Conservation (phyloP, 1,284 basidiomycete species). For the Entoloma clypeatum region DNA sequence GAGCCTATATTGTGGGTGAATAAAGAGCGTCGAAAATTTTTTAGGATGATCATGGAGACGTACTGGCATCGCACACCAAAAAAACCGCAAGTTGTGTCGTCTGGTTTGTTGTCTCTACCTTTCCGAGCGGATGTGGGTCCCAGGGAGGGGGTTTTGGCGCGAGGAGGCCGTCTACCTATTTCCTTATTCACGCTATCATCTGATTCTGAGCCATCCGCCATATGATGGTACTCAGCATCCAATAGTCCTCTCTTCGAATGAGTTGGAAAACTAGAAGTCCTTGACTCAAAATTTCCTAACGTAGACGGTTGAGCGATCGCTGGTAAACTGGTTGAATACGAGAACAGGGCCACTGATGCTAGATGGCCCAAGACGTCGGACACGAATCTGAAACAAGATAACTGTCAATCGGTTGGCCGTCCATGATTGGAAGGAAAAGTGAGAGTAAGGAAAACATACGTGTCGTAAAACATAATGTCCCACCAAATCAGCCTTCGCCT, state of each 20-base stretch:
- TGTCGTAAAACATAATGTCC: slow-evolving; percentile 69
- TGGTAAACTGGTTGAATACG: slow-evolving; percentile 47
- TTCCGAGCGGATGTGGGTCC: slow-evolving; percentile 3
- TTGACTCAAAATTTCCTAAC: not conserved
- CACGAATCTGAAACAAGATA: slow-evolving; percentile 49
- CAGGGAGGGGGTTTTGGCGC: no score
- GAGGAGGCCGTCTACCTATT: no score
- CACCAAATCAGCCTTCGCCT: slow-evolving; percentile 62
- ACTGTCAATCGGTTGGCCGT: no score
- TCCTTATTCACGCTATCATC: no score
- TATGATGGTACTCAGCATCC: no score
- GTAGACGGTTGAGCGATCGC: slow-evolving; percentile 34
- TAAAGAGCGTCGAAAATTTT: slow-evolving; percentile 2
- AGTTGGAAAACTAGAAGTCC: slow-evolving; percentile 23
- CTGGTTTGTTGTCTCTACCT: slow-evolving; percentile 6
- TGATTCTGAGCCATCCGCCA: no score
- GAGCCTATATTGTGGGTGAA: slow-evolving; percentile 19
- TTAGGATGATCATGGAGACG: slow-evolving; percentile 15
- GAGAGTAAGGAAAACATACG: slow-evolving; percentile 42
- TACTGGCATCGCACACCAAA: slow-evolving; percentile 36
- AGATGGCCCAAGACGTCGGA: slow-evolving; percentile 61
- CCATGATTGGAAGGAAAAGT: not conserved
- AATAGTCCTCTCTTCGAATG: no score
- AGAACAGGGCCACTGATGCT: slow-evolving; percentile 49
- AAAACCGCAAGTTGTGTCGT: slow-evolving; percentile 23